Base-by-base conservation (phyloP, 2,329 filamentous ascomycete species). In the Dactylonectria estremocensis region DNA sequence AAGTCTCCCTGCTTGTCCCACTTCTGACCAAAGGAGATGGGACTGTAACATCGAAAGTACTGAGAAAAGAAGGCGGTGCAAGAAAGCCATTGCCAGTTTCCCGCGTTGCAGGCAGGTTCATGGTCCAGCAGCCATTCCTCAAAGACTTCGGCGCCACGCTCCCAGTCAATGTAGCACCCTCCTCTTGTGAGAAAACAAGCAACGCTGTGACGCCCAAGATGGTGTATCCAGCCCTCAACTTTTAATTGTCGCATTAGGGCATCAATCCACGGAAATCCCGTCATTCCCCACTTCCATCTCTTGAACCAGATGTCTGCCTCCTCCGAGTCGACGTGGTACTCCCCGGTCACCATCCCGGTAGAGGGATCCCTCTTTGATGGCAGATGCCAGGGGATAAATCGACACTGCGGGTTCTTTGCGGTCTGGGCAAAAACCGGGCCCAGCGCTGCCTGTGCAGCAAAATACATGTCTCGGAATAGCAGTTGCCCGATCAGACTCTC, bases 381-480 rank as follows among this genome's bases (percentile, higher is more conserved):
- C 1, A 95, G 81, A 75, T 94, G 92, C 93, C 93, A 95, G 4
- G 92, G 92, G 14, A 95, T 88, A 79, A 95, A 94, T n/a, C 92
- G 87, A 45, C 89, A 91, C 69, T 91, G 82, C 0, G 85, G 79
- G 74, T 95, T 95, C 40, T 88, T 87, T 55, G 87, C 82, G 1
- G 91, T 91, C 74, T 93, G 91, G 1, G 82, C 84, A 72, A 93
- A 95, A 0, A 82, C 74, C 35, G 87, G 83, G 0, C 92, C 92
- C 1, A 94, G 81, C 0, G 88, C 86, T 1, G 92, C 91, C 77
- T 95, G 92, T 0, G 92, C 92, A 14, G 88, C 92, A 73, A 95
- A 95, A 79, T 95, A 95, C 93, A 95, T 95, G 77, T 95, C 93
- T 16, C 93, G 86, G 78, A 95, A 95, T 11, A 94, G 83, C 1